Percentiles rank a stretch among this genome's conserved stretches.
These are phyloP conservation scores for Venturia asperata DNA, from an alignment of 2,329 filamentous ascomycete genomes.

Conservation along the genomic window DNA sequence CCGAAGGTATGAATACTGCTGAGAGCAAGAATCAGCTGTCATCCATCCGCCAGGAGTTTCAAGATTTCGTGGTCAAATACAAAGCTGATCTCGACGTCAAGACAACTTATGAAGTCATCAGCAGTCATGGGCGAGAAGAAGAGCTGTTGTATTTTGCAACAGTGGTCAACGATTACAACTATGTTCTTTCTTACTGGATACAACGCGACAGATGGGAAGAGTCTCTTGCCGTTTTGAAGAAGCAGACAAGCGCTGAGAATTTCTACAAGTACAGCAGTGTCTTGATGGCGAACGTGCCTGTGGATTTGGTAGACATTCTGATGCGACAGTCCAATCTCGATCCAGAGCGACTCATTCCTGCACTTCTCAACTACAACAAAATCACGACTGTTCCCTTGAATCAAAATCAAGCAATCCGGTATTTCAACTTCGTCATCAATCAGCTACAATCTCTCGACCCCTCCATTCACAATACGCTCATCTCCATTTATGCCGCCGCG, in stretches of 20 bases:
- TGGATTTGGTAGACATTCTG: slow-evolving; percentile 86
- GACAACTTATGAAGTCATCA: slow-evolving; percentile 92
- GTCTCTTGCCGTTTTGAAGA: slow-evolving; percentile 80
- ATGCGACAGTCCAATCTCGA: slow-evolving; percentile 86
- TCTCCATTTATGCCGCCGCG: slow-evolving; percentile 90
- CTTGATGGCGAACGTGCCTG: slow-evolving; percentile 81
- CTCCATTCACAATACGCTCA: slow-evolving; percentile 92
- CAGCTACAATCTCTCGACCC: slow-evolving; percentile 71
- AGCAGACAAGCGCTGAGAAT: slow-evolving; percentile 82
- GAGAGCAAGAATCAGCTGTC: slow-evolving; percentile 67
- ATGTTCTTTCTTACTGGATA: slow-evolving; percentile 94
- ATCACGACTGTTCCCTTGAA: slow-evolving; percentile 59
- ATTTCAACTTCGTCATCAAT: slow-evolving; percentile 89
- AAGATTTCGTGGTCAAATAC: slow-evolving; percentile 79
- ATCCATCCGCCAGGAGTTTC: slow-evolving; percentile 67
- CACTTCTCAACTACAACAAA: slow-evolving; percentile 87
- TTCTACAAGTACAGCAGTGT: slow-evolving; percentile 97
- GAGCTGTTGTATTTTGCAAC: slow-evolving; percentile 89
- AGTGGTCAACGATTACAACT: slow-evolving; percentile 83
- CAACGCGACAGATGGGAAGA: slow-evolving; percentile 89
- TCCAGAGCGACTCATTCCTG: slow-evolving; percentile 82
- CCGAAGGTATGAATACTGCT: slow-evolving; percentile 61
- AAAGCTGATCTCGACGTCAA: slow-evolving; percentile 82
- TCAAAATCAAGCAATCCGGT: slow-evolving; percentile 82
- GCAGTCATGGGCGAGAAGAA: slow-evolving; percentile 87